Conservation (phyloP, 495 filamentous ascomycete species). For the Neurospora sp. region DNA sequence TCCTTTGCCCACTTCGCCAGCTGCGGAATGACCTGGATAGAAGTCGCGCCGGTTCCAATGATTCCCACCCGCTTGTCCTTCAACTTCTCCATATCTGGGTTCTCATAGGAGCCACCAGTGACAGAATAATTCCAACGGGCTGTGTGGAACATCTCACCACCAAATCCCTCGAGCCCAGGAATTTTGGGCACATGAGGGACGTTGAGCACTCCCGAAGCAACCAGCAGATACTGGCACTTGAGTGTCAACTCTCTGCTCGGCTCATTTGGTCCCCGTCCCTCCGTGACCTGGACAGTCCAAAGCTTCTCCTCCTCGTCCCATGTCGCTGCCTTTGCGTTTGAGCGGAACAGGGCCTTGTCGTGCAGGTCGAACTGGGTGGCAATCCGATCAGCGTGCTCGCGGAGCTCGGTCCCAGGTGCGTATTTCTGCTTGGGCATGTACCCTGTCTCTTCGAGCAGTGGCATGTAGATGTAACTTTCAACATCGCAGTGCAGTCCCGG, state of each 20-base stretch:
- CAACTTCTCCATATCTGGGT: slow-evolving; percentile 34
- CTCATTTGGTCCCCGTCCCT: slow-evolving; percentile 24
- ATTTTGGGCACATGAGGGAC: slow-evolving; percentile 38
- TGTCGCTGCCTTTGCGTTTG: slow-evolving; percentile 20
- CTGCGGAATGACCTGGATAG: slow-evolving; percentile 42
- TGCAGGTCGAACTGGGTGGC: slow-evolving; percentile 35
- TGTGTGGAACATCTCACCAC: slow-evolving; percentile 43
- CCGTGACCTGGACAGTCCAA: slow-evolving; percentile 33
- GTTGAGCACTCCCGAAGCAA: slow-evolving; percentile 30
- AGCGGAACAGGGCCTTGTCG: slow-evolving; percentile 39
- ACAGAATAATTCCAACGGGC: slow-evolving; percentile 42
- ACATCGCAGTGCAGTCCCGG: slow-evolving; percentile 43
- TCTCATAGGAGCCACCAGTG: slow-evolving; percentile 43
- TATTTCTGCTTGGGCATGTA: slow-evolving; percentile 44
- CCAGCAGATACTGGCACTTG: slow-evolving; percentile 26
- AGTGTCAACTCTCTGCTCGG: slow-evolving; percentile 20
- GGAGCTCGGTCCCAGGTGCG: slow-evolving; percentile 34
- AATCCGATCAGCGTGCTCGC: slow-evolving; percentile 32
- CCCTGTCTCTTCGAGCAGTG: slow-evolving; percentile 50
- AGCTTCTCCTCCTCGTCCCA: slow-evolving; percentile 35
- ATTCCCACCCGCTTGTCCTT: slow-evolving; percentile 42
- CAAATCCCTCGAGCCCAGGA: slow-evolving; percentile 32
- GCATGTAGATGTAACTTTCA: slow-evolving; percentile 44
- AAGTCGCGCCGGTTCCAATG: slow-evolving; percentile 47
- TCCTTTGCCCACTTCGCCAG: slow-evolving; percentile 41